Percentiles rank a stretch among this genome's conserved stretches.
These are phyloP conservation scores for Fusarium sacchari DNA, from an alignment of 2,329 filamentous ascomycete genomes.

Conservation along the genomic window DNA sequence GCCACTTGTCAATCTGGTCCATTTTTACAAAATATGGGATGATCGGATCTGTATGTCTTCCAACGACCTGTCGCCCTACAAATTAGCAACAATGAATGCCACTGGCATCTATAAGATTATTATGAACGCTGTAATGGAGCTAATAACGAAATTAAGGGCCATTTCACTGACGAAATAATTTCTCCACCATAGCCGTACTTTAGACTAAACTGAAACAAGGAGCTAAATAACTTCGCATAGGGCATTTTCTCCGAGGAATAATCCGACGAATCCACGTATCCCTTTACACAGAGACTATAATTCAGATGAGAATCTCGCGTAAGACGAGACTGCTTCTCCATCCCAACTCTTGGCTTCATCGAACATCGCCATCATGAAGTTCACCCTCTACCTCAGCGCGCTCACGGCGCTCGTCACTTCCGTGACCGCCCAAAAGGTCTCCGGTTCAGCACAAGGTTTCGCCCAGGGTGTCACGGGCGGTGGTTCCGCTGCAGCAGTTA, in stretches of 20 bases:
- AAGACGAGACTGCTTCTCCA: rapidly evolving
- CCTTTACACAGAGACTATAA: background rate
- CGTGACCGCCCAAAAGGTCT: background rate
- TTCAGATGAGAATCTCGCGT: too few relatives aligned
- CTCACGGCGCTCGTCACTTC: background rate
- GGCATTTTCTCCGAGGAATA: background rate
- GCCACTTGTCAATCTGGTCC: rapidly evolving
- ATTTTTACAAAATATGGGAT: rapidly evolving
- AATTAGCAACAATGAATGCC: rapidly evolving
- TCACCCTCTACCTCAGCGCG: background rate
- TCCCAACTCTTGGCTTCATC: background rate
- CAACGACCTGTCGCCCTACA: background rate
- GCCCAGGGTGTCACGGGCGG: conserved; percentile 26
- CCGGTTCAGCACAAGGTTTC: conserved; percentile 26
- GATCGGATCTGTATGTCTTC: too few relatives aligned
- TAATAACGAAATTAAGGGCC: background rate
- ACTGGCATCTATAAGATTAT: background rate
- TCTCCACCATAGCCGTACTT: background rate
- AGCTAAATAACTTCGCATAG: background rate
- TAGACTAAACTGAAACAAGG: background rate
- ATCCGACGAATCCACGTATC: background rate
- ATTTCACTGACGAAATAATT: background rate
- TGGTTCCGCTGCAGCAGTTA: conserved; percentile 18
- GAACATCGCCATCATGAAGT: background rate
- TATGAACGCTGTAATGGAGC: background rate